A percentile compares a stretch with the other conserved stretches of the same genome.
Conservation (phyloP, 2,329 filamentous ascomycete species). For the Tolypocladium album region DNA sequence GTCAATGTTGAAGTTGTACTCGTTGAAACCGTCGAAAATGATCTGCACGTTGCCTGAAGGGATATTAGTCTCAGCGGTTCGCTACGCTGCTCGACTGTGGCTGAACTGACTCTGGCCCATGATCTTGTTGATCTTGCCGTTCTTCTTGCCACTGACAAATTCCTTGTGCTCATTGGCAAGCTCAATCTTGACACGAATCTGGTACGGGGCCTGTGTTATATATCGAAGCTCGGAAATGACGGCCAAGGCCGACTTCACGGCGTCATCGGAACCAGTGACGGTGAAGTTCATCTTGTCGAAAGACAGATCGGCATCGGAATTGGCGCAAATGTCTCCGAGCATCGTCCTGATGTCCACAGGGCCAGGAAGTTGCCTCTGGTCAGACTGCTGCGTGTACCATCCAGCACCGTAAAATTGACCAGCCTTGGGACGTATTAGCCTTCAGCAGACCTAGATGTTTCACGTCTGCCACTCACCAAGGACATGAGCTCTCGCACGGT, state of each 20-base stretch:
- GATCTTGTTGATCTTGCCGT: constrained; percentile 99
- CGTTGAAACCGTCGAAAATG: constrained; percentile 97
- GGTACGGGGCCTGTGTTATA: constrained; percentile 75
- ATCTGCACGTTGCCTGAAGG: constrained; percentile 79
- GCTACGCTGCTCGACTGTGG: neutral
- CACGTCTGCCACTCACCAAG: constrained; percentile 47
- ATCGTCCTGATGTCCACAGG: constrained; percentile 75
- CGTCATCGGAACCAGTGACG: constrained; percentile 90
- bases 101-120: constrained; percentile 75
- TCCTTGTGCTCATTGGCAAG: constrained; percentile 99
- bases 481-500: constrained; percentile 95
- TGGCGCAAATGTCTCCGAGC: constrained; percentile 90
- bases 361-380: constrained; percentile 49
- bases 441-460: neutral
- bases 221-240: constrained; percentile 90
- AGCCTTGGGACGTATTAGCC: constrained; percentile 42
- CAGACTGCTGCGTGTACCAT: constrained; percentile 83
- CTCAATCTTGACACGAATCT: constrained; percentile 96
- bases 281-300: constrained; percentile 93
- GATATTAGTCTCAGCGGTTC: neutral
- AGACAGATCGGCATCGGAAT: constrained; percentile 86
- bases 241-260: constrained; percentile 88
- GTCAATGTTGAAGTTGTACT: constrained; percentile 99
- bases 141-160: constrained; percentile 98
- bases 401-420: constrained; percentile 96